Conservation (phyloP, 192 early-diverging fungal species). For the Phlyctochytrium arcticum region DNA sequence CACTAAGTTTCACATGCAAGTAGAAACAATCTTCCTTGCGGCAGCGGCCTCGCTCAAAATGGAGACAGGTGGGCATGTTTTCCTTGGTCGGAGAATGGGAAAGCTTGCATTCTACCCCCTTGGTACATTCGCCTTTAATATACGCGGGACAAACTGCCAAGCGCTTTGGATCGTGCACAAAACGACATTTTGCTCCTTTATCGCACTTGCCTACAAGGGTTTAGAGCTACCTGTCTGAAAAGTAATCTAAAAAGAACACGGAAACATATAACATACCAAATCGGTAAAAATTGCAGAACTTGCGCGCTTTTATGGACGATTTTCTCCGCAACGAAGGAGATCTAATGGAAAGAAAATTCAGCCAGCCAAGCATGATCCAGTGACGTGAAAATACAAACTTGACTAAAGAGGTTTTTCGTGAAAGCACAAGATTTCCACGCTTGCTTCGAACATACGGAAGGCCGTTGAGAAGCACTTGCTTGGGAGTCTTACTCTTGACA, state of each 20-base stretch:
- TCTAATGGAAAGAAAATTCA: not conserved
- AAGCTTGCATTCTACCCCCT: not conserved
- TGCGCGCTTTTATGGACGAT: not conserved
- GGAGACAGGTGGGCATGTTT: conserved; percentile 27
- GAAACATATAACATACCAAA: conserved; percentile 3
- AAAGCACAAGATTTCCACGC: conserved; percentile 24
- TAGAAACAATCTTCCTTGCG: conserved; percentile 25
- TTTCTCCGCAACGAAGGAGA: not conserved
- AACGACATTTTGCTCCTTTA: conserved; percentile 10
- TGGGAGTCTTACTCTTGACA: conserved; percentile 11
- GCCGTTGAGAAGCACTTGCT: conserved; percentile 20
- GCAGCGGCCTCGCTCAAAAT: conserved; percentile 25
- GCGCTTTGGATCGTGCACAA: conserved; percentile 16
- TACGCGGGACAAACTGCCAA: conserved; percentile 20
- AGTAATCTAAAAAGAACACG: not conserved
- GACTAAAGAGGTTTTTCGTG: not conserved
- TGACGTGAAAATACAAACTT: not conserved
- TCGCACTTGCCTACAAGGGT: conserved; percentile 15
- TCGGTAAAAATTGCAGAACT: conserved; percentile 21
- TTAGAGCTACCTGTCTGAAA: not conserved
- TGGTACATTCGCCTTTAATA: conserved; percentile 11
- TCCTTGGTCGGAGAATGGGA: conserved; percentile 22
- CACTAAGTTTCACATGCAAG: conserved; percentile 25
- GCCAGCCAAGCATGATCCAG: not conserved
- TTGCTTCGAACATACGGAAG: conserved; percentile 15